phyloP scores from a whole-genome alignment of 495 filamentous ascomycete genomes.

The Neurospora sp. region DNA sequence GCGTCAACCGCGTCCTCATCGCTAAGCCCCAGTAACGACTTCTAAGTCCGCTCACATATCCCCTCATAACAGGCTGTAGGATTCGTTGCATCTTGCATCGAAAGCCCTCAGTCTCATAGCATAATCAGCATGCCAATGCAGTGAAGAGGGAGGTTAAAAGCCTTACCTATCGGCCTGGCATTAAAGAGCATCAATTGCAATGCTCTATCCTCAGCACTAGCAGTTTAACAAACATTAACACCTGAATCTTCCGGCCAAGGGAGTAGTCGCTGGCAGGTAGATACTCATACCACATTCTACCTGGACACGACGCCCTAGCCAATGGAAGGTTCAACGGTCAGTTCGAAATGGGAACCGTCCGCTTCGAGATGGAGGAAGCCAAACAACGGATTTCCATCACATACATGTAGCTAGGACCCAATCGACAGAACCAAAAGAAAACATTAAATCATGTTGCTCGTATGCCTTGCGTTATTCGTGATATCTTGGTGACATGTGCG shows the following conservation, averaged over 20 bases:
- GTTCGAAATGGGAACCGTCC: background rate
- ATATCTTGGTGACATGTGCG: background rate
- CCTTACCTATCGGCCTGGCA: background rate
- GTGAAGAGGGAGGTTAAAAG: background rate
- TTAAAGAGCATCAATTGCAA: background rate
- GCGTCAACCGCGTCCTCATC: no score
- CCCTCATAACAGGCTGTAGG: no score
- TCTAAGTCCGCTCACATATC: no score
- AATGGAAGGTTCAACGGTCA: background rate
- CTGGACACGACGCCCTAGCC: background rate
- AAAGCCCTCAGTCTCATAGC: no score
- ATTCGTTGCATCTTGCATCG: no score
- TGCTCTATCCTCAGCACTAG: no score
- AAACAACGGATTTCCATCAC: background rate
- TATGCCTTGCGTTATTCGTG: background rate
- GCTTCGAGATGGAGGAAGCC: background rate
- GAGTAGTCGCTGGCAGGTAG: background rate
- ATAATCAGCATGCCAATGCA: background rate
- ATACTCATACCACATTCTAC: background rate
- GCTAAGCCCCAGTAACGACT: no score
- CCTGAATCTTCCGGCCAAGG: background rate
- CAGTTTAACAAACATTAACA: no score
- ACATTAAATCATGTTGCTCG: background rate
- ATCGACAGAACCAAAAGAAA: background rate
- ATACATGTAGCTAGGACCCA: background rate